Base-by-base conservation (phyloP, 345 rosid species). In the Limnanthes douglasii region DNA sequence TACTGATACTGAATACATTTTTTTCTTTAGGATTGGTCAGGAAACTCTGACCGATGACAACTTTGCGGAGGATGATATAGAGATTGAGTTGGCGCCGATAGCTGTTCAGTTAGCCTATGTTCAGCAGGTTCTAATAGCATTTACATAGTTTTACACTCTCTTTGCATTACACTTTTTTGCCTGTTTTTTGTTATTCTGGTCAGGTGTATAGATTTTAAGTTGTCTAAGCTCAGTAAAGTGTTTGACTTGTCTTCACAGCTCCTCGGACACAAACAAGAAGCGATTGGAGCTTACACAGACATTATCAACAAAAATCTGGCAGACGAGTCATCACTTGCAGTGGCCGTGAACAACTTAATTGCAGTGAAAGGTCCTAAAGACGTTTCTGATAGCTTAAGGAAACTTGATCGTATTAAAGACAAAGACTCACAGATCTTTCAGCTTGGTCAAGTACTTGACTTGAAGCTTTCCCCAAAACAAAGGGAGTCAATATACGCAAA, bases 101-200 rank as follows among this genome's bases (percentile, higher is more conserved):
- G 26, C 69, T 41, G 98, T 80, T 31, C 98, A 90, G 29, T 46
- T 90, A 62, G 94, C 92, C 43, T 79, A 80, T 57, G 86, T 77
- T 39, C 78, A 72, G 51, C 95, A 77, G 90, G 98, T 86, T 59
- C 24, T n/a, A 37, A 32, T 9, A 15, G 21, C 18, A 17, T 43
- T 29, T 27, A 3, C 0, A 43, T 7, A 33, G 18, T 11, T 48
- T 21, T 9, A 2, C 4, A 7, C 26, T 8, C 27, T 12, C 18
- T 62, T 20, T 4, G 10, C 35, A 50, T 23, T 22, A n/a, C n/a
- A n/a, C n/a, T 11, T 25, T 20, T 31, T 11, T 27, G 24, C 10
- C 17, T 11, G 1, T 22, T 22, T 6, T 2, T n/a, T n/a, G n/a
- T n/a, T n/a, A n/a, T n/a, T n/a, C n/a, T n/a, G n/a, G n/a, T n/a